Evolutionary conservation across 129 eudicot genomes (phyloP), one percentile per base, ranked within the genome.

Genomic region (Pittosporum tobira): DNA sequence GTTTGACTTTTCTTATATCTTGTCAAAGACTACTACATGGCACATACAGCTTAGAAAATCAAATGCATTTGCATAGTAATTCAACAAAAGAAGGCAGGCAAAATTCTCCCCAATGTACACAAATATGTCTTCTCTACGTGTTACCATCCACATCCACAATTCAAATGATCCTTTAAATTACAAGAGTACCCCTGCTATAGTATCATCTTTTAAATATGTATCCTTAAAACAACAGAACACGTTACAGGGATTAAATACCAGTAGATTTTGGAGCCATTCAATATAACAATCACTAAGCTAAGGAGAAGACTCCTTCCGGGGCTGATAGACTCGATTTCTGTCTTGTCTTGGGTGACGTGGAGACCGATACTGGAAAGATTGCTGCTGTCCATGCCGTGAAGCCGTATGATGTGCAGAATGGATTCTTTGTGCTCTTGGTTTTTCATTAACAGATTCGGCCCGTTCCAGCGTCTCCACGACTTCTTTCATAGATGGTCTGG

Each of bases 401-500:
- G 68, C 64, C 6, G 79, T 43, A 6, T 48, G 70, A 64, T 75
- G 57, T 25, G 62, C 42, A 10, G 85, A 61, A 27, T 69, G 71
- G 36, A 77, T 63, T 64, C 87, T 59, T n/a, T 77, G 87, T 37
- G 65, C 80, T 58, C 62, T 80, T 7, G 83, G 87, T 51, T 57
- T 79, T 61, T 87, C 93, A 31, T 70, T 79, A n/a, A 71, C 69
- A 36, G 76, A 72, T 37, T 70, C 77, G 1, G 74, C 54, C 25
- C 63, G 64, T 49, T 82, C 88, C 26, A 87, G 64, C 4, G 69
- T 77, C 69, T 81, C 88, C 51, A 87, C 80, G 1, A 87, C 86
- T 67, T 87, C 88, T 64, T 80, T 71, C 95, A 82, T 87, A 27
- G 93, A 62, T 18, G 91, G 93, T 9, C 95, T 72, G 31, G 58